A percentile compares a stretch with the other conserved stretches of the same genome.
phyloP scores from a whole-genome alignment of 371 early-diverging fungal genomes.

The Rhizopus sp. region DNA sequence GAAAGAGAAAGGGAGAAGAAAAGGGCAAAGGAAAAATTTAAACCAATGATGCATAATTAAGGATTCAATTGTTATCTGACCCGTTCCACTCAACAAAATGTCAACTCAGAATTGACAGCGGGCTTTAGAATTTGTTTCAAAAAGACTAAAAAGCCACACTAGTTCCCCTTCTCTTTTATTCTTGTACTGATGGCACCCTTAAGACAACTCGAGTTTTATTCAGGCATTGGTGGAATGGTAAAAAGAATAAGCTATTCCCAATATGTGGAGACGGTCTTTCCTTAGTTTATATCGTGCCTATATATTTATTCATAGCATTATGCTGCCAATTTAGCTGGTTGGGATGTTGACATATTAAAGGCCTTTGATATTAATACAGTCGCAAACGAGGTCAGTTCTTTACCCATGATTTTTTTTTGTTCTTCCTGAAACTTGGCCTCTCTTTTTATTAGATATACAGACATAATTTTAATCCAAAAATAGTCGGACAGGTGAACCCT shows the following conservation, averaged over 20 bases:
- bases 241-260: background rate
- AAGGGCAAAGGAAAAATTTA: conserved; percentile 4
- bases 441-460: conserved; percentile 49
- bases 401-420: background rate
- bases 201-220: conserved; percentile 67
- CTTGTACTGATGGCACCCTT: conserved; percentile 26
- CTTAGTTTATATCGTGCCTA: background rate
- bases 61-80: background rate
- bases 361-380: conserved; percentile 83
- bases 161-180: background rate
- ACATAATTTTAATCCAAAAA: conserved; percentile 73
- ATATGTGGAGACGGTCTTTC: background rate
- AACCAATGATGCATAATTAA: background rate
- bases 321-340: conserved; percentile 63
- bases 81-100: conserved; percentile 2
- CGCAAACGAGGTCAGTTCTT: conserved; percentile 66
- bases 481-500: conserved; percentile 60
- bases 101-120: background rate
- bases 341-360: conserved; percentile 61
- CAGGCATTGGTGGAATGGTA: conserved; percentile 78
- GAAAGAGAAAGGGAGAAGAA: background rate
- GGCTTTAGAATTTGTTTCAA: background rate
- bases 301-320: conserved; percentile 55
- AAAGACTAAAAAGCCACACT: conserved; percentile 7
- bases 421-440: background rate